Conservation (phyloP, 2,329 filamentous ascomycete species). For the Gaeumannomyces tritici region DNA sequence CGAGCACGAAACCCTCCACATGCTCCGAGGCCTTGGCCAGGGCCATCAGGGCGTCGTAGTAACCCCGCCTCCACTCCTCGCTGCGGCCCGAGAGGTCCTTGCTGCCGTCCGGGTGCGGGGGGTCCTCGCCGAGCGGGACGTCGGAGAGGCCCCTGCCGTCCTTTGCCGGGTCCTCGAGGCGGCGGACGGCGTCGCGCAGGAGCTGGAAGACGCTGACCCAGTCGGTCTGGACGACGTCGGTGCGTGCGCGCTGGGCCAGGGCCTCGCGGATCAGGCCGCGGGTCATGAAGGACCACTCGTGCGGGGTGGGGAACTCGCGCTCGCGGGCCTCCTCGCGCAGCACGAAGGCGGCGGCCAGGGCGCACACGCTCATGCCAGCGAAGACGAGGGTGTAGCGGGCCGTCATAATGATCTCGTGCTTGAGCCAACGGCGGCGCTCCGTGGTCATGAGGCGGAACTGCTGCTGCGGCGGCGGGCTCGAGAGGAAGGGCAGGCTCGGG, state of each 20-base stretch:
- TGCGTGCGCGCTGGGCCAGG: constrained; percentile 45
- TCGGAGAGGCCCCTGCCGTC: constrained; percentile 56
- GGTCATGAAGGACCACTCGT: constrained; percentile 68
- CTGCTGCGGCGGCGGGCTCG: constrained; percentile 35
- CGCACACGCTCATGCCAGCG: constrained; percentile 53
- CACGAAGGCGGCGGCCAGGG: constrained; percentile 53
- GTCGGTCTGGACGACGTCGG: constrained; percentile 46
- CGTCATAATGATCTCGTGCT: constrained; percentile 59
- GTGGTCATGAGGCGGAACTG: constrained; percentile 70
- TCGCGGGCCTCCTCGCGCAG: constrained; percentile 68
- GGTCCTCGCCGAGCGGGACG: constrained; percentile 40
- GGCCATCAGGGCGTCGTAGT: constrained; percentile 73
- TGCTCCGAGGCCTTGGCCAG: constrained; percentile 70
- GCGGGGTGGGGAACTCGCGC: constrained; percentile 67
- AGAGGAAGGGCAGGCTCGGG: constrained; percentile 41
- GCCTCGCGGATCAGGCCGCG: constrained; percentile 60
- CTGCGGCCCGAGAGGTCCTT: constrained; percentile 66
- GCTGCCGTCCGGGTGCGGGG: constrained; percentile 15
- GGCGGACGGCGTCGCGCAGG: constrained; percentile 47
- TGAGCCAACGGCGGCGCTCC: constrained; percentile 60
- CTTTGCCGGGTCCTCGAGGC: constrained; percentile 57
- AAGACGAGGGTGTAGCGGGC: constrained; percentile 57
- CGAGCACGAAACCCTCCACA: constrained; percentile 68
- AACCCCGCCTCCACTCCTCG: constrained; percentile 78
- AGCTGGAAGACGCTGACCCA: constrained; percentile 60